phyloP scores from a whole-genome alignment of 129 eudicot species.

The Heracleum sosnowskyi region DNA sequence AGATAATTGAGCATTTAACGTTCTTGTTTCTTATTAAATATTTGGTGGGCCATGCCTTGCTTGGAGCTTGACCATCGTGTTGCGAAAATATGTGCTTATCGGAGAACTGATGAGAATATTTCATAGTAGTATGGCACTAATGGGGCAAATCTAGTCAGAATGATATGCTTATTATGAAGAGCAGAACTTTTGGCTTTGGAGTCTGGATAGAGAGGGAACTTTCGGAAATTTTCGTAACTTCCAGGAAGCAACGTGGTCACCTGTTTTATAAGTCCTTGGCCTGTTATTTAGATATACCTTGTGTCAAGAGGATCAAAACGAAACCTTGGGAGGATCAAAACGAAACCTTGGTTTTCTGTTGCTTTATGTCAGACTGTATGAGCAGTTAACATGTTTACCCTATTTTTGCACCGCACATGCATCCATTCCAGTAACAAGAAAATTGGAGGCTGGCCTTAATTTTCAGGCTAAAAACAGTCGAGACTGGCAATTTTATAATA shows the following conservation, averaged over 20 bases:
- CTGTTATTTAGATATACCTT: background rate
- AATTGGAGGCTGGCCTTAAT: conserved; percentile 26
- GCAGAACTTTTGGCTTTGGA: background rate
- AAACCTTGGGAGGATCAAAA: background rate
- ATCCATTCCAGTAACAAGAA: conserved; percentile 13
- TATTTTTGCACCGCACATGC: background rate
- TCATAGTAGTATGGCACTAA: background rate
- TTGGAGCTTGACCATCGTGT: background rate
- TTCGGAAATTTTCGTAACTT: background rate
- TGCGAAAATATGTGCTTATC: background rate
- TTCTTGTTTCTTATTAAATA: background rate
- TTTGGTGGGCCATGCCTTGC: background rate
- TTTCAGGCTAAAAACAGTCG: background rate
- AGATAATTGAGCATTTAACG: background rate
- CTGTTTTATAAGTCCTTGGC: background rate
- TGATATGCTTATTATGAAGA: background rate
- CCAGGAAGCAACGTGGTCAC: background rate
- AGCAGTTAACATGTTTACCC: background rate
- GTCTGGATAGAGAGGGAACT: background rate
- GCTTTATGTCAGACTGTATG: background rate
- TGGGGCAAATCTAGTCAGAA: background rate
- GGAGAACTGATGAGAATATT: background rate
- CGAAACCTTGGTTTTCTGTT: background rate
- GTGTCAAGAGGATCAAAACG: background rate
- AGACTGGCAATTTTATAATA: conserved; percentile 5